phyloP scores from a whole-genome alignment of 352 stramenopile species.

The Globisporangium parvum region DNA sequence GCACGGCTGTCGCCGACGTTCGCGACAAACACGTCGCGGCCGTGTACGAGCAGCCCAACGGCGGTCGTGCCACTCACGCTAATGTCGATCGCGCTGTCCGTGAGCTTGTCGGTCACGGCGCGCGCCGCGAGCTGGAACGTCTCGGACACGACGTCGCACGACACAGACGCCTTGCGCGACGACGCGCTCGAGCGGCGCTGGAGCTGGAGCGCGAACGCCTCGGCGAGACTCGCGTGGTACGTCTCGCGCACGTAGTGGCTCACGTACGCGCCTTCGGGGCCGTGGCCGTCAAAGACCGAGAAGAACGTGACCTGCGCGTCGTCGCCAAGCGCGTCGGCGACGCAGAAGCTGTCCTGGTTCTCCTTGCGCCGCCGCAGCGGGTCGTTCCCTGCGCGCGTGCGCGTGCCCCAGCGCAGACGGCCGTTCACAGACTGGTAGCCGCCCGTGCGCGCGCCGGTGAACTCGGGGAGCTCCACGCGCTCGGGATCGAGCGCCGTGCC shows the following conservation, averaged over 20 bases:
- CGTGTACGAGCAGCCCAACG: constrained; percentile 50
- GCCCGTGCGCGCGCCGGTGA: constrained; percentile 44
- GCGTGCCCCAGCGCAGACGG: constrained; percentile 46
- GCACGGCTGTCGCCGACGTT: constrained; percentile 74
- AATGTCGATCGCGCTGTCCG: constrained; percentile 51
- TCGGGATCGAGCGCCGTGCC: constrained; percentile 56
- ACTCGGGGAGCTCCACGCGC: constrained; percentile 50
- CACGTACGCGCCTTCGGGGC: constrained; percentile 63
- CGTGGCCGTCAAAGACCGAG: constrained; percentile 75
- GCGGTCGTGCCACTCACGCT: constrained; percentile 77
- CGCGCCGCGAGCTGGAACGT: constrained; percentile 46
- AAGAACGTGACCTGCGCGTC: constrained; percentile 55
- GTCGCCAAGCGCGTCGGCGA: constrained; percentile 42
- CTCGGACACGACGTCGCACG: constrained; percentile 35
- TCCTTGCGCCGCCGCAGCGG: constrained; percentile 73
- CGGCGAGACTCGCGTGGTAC: constrained; percentile 47
- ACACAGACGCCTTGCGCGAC: constrained; percentile 15
- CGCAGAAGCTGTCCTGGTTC: constrained; percentile 74
- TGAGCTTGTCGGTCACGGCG: constrained; percentile 33
- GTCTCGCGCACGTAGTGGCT: constrained; percentile 67
- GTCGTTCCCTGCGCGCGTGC: constrained; percentile 63
- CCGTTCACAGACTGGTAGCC: constrained; percentile 43
- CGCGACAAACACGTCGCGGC: constrained; percentile 59
- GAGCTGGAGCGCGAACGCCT: constrained; percentile 22
- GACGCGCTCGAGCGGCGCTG: background rate